Conservation (phyloP, 1,139 yeast species). For the Hyphopichia wangnamkhiaoensis region DNA sequence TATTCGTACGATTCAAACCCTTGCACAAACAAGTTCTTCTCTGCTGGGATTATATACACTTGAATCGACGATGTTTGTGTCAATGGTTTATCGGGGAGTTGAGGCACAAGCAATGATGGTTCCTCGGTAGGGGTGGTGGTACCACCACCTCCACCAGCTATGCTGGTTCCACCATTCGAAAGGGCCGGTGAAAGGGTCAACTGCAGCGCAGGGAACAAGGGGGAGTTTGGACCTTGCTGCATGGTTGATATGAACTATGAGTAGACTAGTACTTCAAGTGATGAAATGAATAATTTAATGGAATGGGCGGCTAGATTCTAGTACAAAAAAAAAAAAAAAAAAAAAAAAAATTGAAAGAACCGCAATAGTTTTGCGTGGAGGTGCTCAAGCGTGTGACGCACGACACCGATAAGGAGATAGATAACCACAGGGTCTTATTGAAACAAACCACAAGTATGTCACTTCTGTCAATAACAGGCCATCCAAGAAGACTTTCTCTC, state of each 20-base stretch:
- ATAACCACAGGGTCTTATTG: too few relatives aligned
- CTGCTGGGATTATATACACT: slow-evolving; percentile 67
- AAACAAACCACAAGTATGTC: too few relatives aligned
- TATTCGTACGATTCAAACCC: slow-evolving; percentile 75
- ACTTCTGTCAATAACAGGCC: too few relatives aligned
- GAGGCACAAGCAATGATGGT: slow-evolving; percentile 26
- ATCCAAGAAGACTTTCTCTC: too few relatives aligned
- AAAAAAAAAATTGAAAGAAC: neutral
- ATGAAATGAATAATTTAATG: neutral
- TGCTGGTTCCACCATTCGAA: slow-evolving; percentile 7
- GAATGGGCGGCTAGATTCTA: neutral
- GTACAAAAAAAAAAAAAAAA: too few relatives aligned
- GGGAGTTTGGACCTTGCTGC: slow-evolving; percentile 24
- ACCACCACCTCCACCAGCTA: slow-evolving; percentile 5
- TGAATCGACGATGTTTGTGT: slow-evolving; percentile 50
- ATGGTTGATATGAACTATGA: neutral
- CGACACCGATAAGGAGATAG: too few relatives aligned
- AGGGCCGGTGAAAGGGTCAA: slow-evolving; percentile 17
- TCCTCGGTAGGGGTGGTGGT: slow-evolving; percentile 7
- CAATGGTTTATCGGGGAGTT: slow-evolving; percentile 50
- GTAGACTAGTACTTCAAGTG: neutral
- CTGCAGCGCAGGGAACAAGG: slow-evolving; percentile 35
- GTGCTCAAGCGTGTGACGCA: too few relatives aligned
- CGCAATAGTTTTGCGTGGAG: neutral
- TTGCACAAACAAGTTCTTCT: slow-evolving; percentile 74